A percentile compares a stretch with the other conserved stretches of the same genome.
Evolutionary conservation across 257 asterid species (phyloP).

Genomic region (Forsythia viridissima): DNA sequence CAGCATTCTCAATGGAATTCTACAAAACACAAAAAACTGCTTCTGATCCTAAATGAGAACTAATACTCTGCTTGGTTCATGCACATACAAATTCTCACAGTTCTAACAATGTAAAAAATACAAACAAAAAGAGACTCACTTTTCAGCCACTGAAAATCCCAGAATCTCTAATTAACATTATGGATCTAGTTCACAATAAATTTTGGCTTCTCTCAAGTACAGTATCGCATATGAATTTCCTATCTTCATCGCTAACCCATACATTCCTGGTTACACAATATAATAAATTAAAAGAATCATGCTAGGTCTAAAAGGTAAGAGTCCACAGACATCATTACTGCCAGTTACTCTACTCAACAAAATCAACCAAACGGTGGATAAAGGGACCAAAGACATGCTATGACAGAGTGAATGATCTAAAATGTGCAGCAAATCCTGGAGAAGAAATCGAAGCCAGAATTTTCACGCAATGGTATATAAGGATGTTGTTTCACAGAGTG

Average conservation of each 20-base stretch:
- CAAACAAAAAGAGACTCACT: neutral
- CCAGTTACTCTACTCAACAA: neutral
- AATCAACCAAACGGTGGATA: neutral
- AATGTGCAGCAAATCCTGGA: neutral
- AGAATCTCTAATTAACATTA: neutral
- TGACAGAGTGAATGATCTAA: neutral
- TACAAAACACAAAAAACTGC: neutral
- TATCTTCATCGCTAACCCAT: neutral
- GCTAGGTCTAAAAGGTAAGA: neutral
- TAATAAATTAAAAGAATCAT: neutral
- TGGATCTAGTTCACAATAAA: constrained; percentile 7
- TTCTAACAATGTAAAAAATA: neutral
- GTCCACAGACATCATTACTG: neutral
- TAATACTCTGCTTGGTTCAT: neutral
- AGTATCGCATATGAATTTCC: neutral
- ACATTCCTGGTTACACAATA: neutral
- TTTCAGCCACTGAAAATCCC: constrained; percentile 2
- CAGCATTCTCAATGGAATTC: neutral
- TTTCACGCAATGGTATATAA: neutral
- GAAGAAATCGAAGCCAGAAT: neutral
- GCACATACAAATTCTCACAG: neutral
- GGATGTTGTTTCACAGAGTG: neutral
- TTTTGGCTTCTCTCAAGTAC: constrained; percentile 2
- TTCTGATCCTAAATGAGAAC: constrained; percentile 7
- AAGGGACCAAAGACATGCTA: neutral